Evolutionary conservation across 192 early-diverging fungal species (phyloP), one percentile per base, ranked within the genome.

Genomic region (Geranomyces variabilis): DNA sequence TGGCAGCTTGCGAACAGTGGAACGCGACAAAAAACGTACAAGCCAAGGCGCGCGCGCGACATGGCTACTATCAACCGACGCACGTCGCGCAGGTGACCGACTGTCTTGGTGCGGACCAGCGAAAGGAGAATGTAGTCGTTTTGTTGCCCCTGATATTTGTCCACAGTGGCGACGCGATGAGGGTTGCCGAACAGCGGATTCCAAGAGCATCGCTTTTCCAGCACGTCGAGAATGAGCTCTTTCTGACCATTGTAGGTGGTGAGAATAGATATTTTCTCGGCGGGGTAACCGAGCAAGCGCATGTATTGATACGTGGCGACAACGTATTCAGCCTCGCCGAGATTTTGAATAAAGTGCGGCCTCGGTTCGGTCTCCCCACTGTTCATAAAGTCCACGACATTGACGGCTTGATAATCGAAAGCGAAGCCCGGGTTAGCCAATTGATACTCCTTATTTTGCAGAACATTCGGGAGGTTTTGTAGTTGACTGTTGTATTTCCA

Each of bases 201-300:
- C 93, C 93, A 95, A 1, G 78, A 70, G 74, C 97, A 99, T 14
- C 95, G 85, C 60, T 86, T 80, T 29, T 90, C 80, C 26, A 99
- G 73, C 0, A 99, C 94, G 78, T 98, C 96, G 26, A 84, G 80
- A 66, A 99, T 93, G 59, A 99, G 84, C 51, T 94, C 91, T 31
- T 89, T 88, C 76, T 99, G 98, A 24, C 98, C 98, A 72, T 99
- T 96, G 69, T 99, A 99, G 0, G 98, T 95, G 13, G 98, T 98
- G 66, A 99, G 76, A 44, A 99, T 93, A 0, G 93, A 84, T 57
- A 99, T 97, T 31, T 88, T 88, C n/a, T 91, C 87, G 0, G 92
- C 86, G 2, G 95, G 90, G 65, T 98, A 98, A 73, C 98, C 98
- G 55, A 94, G 62, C 33, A 97, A 77, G 43, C 95, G 84, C 96